Evolutionary conservation across 805 yeast genomes (phyloP), one percentile per base, ranked within the genome.

Genomic region (Barnettozyma wickerhamii): DNA sequence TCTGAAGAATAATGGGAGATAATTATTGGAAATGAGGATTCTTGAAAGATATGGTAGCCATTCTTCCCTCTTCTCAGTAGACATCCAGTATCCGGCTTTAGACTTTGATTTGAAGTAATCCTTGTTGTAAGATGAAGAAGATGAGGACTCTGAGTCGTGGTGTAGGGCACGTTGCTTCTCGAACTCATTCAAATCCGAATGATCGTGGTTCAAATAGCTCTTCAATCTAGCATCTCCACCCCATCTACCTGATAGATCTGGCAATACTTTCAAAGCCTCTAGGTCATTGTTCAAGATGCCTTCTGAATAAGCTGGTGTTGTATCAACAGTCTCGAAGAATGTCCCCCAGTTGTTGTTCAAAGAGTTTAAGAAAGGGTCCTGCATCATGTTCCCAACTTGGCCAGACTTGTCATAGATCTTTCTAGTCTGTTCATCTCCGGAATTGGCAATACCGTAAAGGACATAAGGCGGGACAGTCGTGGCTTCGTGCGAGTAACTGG

Each of bases 1-100:
- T 47, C 99, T 68, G 47, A 91, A 74, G 19, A 83, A 71, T 37
- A 91, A 66, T 2, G 97, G 96, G 10, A 89, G 71, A 50, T 85
- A 81, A 15, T 95, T 90, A 58, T 85, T 88, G 47, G 78, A 77
- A 40, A 85, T 71, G 24, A 90, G 64, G 20, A 83, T 64, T 33
- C 79, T 69, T 40, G 67, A 67, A 10, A 89, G 51, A 24, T 73
- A 69, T 3, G 93, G 86, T 40, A 73, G 66, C 77, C 87, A 73
- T 48, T 76, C 78, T 41, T 74, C 75, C 45, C 81, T 69, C 44
- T 74, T 82, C 55, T 69, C 80, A 43, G 72, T 68, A 44, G 81
- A 71, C 79, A 76, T 74, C 87, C 86, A 81, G 55, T 79, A 79
- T 6, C 79, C 79, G 0, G 85, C 85, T 42, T 70, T 71, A 13